These are phyloP conservation scores for Clarireedia monteithiana DNA, from an alignment of 2,329 filamentous ascomycete species.

Conservation along the genomic window DNA sequence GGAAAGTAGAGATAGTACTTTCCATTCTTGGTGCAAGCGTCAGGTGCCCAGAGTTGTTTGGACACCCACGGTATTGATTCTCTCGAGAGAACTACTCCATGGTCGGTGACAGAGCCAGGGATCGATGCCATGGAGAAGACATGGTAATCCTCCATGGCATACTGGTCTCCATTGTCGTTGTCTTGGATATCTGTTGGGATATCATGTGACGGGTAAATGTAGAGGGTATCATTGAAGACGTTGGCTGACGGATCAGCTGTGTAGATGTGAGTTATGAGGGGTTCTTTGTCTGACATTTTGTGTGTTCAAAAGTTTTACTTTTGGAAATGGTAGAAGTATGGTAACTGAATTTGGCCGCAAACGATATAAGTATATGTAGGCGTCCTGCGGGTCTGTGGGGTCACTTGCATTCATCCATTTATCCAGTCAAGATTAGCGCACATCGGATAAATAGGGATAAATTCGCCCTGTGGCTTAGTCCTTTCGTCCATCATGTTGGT, in stretches of 20 bases:
- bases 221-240: slow-evolving; percentile 67
- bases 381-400: neutral
- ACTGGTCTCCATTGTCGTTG: slow-evolving; percentile 82
- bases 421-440: neutral
- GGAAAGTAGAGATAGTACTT: slow-evolving; percentile 75
- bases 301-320: no score
- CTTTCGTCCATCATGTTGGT: neutral
- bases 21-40: slow-evolving; percentile 60
- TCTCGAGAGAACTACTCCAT: slow-evolving; percentile 59
- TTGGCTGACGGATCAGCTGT: slow-evolving; percentile 76
- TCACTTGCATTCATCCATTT: slow-evolving; percentile 5
- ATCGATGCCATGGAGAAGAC: slow-evolving; percentile 56
- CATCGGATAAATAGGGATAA: slow-evolving; percentile 7
- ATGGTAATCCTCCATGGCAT: slow-evolving; percentile 80
- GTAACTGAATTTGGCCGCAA: no score
- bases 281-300: slow-evolving; percentile 26
- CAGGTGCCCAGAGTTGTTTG: slow-evolving; percentile 76
- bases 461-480: neutral
- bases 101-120: slow-evolving; percentile 52
- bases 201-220: slow-evolving; percentile 78
- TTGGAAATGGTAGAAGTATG: no score
- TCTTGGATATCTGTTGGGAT: slow-evolving; percentile 64
- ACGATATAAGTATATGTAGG: neutral
- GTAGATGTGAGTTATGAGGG: slow-evolving; percentile 67
- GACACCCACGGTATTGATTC: slow-evolving; percentile 67